phyloP scores from a whole-genome alignment of 495 filamentous ascomycete species.

The Aspergillus incahuasiensis region DNA sequence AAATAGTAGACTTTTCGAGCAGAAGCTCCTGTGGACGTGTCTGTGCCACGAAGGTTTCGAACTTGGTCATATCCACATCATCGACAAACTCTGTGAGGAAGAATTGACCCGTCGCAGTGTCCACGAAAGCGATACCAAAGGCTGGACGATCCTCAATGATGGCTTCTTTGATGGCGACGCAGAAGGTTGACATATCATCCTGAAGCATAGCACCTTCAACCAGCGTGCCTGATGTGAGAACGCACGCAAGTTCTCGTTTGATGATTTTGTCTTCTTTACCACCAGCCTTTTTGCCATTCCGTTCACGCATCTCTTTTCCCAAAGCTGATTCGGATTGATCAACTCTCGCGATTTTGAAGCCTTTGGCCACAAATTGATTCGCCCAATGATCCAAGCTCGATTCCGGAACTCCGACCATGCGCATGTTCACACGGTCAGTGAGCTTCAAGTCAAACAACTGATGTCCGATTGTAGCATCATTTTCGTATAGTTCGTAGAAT shows the following conservation, averaged over 20 bases:
- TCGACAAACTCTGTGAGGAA: conserved; percentile 87
- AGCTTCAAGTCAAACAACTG: conserved; percentile 97
- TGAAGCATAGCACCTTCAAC: conserved; percentile 96
- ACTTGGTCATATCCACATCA: conserved; percentile 91
- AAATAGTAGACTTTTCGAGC: conserved; percentile 82
- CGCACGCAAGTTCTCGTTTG: conserved; percentile 79
- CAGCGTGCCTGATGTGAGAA: conserved; percentile 86
- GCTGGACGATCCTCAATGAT: conserved; percentile 69
- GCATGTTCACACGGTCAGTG: conserved; percentile 98
- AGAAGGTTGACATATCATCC: conserved; percentile 96
- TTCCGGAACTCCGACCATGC: conserved; percentile 93
- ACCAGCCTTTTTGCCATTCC: conserved; percentile 49
- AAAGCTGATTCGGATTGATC: conserved; percentile 94
- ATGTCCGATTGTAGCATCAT: conserved; percentile 95
- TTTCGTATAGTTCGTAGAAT: conserved; percentile 98
- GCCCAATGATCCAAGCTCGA: conserved; percentile 88
- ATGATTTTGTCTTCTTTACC: conserved; percentile 87
- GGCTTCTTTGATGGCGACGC: conserved; percentile 91
- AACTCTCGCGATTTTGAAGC: conserved; percentile 92
- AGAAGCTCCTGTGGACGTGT: conserved; percentile 84
- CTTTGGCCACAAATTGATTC: conserved; percentile 90
- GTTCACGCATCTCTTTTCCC: conserved; percentile 96
- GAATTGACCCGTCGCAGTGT: conserved; percentile 95
- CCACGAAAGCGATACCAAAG: conserved; percentile 92
- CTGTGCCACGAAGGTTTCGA: conserved; percentile 96